A percentile compares a stretch with the other conserved stretches of the same genome.
Evolutionary conservation across 1,139 yeast genomes (phyloP).

Genomic region (Nakaseomyces nivariensis): DNA sequence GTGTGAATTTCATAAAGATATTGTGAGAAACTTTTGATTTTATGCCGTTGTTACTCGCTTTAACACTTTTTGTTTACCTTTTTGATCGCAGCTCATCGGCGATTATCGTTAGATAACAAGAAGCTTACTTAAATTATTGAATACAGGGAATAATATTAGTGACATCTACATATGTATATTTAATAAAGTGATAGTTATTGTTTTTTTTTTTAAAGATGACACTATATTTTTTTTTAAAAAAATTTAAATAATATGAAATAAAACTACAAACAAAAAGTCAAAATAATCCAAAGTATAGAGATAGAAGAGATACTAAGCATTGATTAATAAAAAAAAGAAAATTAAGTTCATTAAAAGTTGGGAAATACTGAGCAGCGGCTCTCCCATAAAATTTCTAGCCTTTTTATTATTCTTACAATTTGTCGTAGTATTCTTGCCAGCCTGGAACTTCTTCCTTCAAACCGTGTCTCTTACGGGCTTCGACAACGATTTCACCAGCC

Average conservation of each 20-base stretch:
- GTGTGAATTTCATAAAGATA: background rate
- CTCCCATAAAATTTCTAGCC: slow-evolving; percentile 2
- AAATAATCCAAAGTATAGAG: slow-evolving; percentile 3
- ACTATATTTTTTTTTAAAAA: slow-evolving; percentile 3
- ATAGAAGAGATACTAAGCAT: slow-evolving; percentile 4
- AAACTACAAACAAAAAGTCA: slow-evolving; percentile 15
- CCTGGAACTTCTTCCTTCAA: slow-evolving; percentile 96
- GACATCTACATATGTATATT: background rate
- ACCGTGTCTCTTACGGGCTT: slow-evolving; percentile 95
- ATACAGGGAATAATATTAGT: background rate
- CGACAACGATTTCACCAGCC: slow-evolving; percentile 89
- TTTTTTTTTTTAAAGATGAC: slow-evolving; percentile 4
- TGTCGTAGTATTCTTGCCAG: slow-evolving; percentile 99
- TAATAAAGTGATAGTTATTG: background rate
- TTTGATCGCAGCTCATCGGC: too few relatives aligned
- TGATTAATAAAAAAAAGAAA: background rate
- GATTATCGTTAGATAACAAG: too few relatives aligned
- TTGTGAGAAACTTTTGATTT: too few relatives aligned
- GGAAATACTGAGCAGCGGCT: slow-evolving; percentile 1
- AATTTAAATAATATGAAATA: slow-evolving; percentile 3
- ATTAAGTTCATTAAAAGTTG: slow-evolving; percentile 5
- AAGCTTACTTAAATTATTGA: too few relatives aligned
- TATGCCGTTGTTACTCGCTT: too few relatives aligned
- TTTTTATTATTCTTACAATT: slow-evolving; percentile 50
- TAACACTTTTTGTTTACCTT: too few relatives aligned